Conservation (phyloP, 352 stramenopile species). For the Discostella stelligera region DNA sequence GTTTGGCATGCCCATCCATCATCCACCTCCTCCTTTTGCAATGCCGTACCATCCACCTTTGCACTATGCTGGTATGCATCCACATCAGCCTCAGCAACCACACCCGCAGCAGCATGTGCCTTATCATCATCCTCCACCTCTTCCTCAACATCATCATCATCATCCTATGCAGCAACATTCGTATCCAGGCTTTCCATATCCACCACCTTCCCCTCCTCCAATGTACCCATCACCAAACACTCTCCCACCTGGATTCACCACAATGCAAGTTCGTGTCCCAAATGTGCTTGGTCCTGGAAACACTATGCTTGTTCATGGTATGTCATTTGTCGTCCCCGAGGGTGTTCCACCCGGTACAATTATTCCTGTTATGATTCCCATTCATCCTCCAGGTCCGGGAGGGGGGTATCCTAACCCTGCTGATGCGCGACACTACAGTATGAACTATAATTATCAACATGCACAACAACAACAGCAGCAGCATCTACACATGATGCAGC, state of each 20-base stretch:
- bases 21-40: conserved; percentile 6
- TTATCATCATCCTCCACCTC: conserved; percentile 24
- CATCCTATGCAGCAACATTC: conserved; percentile 15
- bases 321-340: conserved; percentile 26
- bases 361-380: conserved; percentile 37
- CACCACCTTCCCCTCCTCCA: background rate
- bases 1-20: conserved; percentile 4
- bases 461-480: conserved; percentile 2
- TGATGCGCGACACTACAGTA: conserved; percentile 16
- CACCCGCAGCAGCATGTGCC: conserved; percentile 3
- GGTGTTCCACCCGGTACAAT: conserved; percentile 32
- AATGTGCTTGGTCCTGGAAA: conserved; percentile 23
- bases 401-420: conserved; percentile 8
- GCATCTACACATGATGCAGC: conserved; percentile 8
- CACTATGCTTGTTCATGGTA: conserved; percentile 34
- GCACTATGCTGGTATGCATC: conserved; percentile 9
- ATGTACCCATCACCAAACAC: conserved; percentile 8
- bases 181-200: conserved; percentile 16
- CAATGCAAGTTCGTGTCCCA: conserved; percentile 35
- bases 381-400: background rate
- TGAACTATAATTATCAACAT: conserved; percentile 10
- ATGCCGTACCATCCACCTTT: conserved; percentile 20
- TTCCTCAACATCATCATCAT: conserved; percentile 21
- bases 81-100: conserved; percentile 15
- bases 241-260: conserved; percentile 29